Base-by-base conservation (phyloP, 1,284 basidiomycete genomes). In the Ustilago xerochloae region DNA sequence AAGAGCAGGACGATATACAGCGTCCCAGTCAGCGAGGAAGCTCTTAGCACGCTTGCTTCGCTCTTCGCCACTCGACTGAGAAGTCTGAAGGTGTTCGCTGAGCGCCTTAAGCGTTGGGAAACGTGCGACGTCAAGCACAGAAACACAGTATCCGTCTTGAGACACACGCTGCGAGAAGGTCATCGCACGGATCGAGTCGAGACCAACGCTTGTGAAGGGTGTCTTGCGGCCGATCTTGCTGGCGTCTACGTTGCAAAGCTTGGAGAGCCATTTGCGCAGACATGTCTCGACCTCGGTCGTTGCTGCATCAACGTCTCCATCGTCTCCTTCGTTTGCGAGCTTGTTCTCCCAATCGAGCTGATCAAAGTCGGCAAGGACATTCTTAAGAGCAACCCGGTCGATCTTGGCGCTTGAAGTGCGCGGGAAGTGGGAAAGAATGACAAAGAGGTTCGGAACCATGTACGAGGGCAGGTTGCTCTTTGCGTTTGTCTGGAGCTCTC, bases 331-430 rank as follows among this genome's bases (percentile, higher is more conserved):
- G 18, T 62, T 69, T 26, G 70, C 78, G 2, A 80, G 54, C 41
- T 62, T 59, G 43, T 74, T 71, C 58, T 84, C 80, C 83, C 83
- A 84, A 0, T 70, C 70, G 50, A 73, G 63, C 53, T 76, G 66
- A 50, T 84, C 82, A 33, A 84, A 67, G 36, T 49, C 30, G 41
- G 63, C 61, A 20, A 83, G 70, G 24, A 77, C 78, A 16, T 76
- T 74, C 20, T 79, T 74, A 45, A 85, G 74, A 5, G 82, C 82
- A 28, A 80, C 79, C 10, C 85, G 77, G 54, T 85, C 85, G 47
- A 85, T 82, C 76, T 85, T 85, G 46, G 84, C 85, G 26, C 82
- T 84, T 15, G 84, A 81, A 2, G 84, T 85, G 51, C 81, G 80
- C 16, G 85, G 85, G 43, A 85, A 83, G 39, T 77, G 78, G 16